A percentile compares a stretch with the other conserved stretches of the same genome.
Evolutionary conservation across 164 flowering plant species (phyloP).

Genomic region (Taxillus chinensis): DNA sequence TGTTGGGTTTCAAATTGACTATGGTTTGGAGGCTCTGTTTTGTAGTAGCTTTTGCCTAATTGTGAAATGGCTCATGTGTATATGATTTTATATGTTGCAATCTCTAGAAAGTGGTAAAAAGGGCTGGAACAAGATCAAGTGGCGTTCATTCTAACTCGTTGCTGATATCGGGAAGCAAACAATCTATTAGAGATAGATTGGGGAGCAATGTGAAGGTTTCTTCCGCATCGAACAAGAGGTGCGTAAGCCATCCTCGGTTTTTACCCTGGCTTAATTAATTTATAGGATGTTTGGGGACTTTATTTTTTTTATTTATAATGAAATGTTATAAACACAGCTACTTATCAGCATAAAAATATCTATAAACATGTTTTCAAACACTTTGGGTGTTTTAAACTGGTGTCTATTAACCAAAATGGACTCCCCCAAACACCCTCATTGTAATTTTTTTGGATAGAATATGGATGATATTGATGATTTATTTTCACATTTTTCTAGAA

Average conservation of each 20-base stretch:
- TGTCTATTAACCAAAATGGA: no score
- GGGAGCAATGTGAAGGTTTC: conserved; percentile 14
- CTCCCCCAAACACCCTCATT: no score
- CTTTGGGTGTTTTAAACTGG: no score
- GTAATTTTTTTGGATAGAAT: not conserved
- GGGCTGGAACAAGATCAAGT: conserved; percentile 12
- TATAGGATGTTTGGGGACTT: no score
- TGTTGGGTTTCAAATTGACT: not conserved
- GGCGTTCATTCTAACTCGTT: conserved; percentile 2
- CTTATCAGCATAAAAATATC: no score
- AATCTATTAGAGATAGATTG: conserved; percentile 14
- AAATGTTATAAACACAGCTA: no score
- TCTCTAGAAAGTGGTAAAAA: conserved; percentile 26
- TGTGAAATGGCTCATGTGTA: not conserved
- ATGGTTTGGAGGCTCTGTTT: not conserved
- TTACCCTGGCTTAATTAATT: no score
- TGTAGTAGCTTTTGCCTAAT: not conserved
- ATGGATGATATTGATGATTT: not conserved
- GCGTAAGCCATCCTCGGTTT: not conserved
- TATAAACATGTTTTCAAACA: no score
- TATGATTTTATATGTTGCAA: not conserved
- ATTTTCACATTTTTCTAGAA: conserved; percentile 10
- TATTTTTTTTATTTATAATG: no score
- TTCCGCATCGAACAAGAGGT: conserved; percentile 14
- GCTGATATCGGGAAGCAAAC: conserved; percentile 18